Evolutionary conservation across 108 stramenopile genomes (phyloP), one percentile per base, ranked within the genome.

Genomic region (Parietichytrium sp.): DNA sequence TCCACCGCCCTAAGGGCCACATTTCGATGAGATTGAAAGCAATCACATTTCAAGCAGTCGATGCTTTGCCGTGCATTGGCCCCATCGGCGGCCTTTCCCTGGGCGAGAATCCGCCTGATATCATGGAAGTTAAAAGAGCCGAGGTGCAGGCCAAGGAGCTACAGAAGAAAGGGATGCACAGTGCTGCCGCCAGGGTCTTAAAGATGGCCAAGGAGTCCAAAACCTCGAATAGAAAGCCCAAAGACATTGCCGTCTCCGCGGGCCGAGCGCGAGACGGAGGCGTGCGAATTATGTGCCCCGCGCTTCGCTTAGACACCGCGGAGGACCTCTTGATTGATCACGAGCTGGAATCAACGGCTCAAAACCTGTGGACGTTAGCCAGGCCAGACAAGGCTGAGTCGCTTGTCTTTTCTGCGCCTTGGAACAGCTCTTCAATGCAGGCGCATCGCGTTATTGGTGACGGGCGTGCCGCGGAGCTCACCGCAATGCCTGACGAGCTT

Each of bases 211-310:
- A 0, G 16, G 25, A 72, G 20, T 33, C 61, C 16, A 42, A 72
- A 42, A 72, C 36, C 38, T 33, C 36, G 42, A 33, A 42, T 0
- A 33, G 61, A 33, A 72, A 72, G 33, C 61, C 61, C 20, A 72
- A 72, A 42, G 61, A 72, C 13, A 72, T 72, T 25, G 20, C 45
- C 15, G 0, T 38, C 29, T 45, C 61, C n/a, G 61, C 61, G 20
- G 61, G 61, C 16, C 18, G 61, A 10, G 61, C 38, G 10, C 61
- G 61, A n/a, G 61, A 72, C 20, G 61, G 61, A n/a, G 61, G 61
- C 38, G 61, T 72, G 16, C 61, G 61, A 2, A 42, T 72, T 16
- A 33, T 72, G 38, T 72, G 61, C 33, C 61, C 61, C 25, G 61
- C 38, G 0, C 42, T 72, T n/a, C 61, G 61, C 6, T 42, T 72